phyloP scores from a whole-genome alignment of 768 basidiomycete genomes.

The Lentinula sp. region DNA sequence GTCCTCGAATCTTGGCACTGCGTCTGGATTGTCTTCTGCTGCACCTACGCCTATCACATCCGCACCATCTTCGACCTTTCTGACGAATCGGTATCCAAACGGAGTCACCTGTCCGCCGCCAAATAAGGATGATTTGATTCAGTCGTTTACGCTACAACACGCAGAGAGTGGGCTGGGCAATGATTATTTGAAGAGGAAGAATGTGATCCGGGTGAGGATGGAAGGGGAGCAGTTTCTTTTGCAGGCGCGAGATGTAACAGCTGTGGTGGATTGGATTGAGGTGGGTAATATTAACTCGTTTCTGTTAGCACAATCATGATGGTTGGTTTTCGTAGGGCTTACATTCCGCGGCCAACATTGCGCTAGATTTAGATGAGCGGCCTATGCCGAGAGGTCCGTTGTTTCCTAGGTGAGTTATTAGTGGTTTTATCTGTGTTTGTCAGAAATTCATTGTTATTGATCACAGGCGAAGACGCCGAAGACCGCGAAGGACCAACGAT shows the following conservation, averaged over 20 bases:
- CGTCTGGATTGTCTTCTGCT: not conserved
- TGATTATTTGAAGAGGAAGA: slow-evolving; percentile 89
- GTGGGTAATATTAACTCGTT: slow-evolving; percentile 30
- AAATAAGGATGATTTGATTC: slow-evolving; percentile 48
- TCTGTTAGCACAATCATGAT: not conserved
- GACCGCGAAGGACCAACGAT: slow-evolving; percentile 14
- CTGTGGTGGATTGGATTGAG: slow-evolving; percentile 96
- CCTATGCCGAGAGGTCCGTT: slow-evolving; percentile 88
- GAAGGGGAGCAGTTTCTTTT: slow-evolving; percentile 97
- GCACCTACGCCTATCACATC: not conserved
- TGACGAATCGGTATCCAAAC: slow-evolving; percentile 8
- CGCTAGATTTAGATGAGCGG: slow-evolving; percentile 87
- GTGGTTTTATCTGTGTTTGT: slow-evolving; percentile 1
- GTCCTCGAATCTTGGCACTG: not conserved
- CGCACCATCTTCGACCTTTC: not conserved
- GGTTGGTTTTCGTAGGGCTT: slow-evolving; percentile 47
- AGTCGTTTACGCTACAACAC: slow-evolving; percentile 75
- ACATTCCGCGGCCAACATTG: slow-evolving; percentile 88
- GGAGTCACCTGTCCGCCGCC: slow-evolving; percentile 31
- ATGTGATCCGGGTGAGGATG: slow-evolving; percentile 86
- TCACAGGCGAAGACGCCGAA: slow-evolving; percentile 21
- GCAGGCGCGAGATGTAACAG: slow-evolving; percentile 77
- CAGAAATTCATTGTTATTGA: not conserved
- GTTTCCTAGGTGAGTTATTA: slow-evolving; percentile 63
- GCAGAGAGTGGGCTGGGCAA: slow-evolving; percentile 94